Evolutionary conservation across 2,329 filamentous ascomycete genomes (phyloP).

Genomic region (Ilyonectria mors-panacis): DNA sequence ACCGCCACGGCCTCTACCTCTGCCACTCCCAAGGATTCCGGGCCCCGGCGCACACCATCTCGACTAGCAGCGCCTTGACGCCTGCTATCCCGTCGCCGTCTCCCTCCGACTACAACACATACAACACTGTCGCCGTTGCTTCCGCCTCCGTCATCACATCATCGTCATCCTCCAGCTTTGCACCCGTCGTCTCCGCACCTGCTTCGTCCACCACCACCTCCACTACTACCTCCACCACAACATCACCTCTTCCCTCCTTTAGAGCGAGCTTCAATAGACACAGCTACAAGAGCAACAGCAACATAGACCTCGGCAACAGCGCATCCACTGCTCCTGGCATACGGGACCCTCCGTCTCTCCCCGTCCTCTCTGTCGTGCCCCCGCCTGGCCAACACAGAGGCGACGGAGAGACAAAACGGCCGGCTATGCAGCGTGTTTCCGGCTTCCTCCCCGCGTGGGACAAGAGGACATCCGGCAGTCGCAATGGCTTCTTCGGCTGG

Average conservation of each 20-base stretch:
- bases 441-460: constrained; percentile 62
- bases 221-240: constrained; percentile 10
- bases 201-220: constrained; percentile 30
- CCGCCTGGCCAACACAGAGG: constrained; percentile 52
- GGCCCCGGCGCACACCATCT: constrained; percentile 19
- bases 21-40: constrained; percentile 19
- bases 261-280: constrained; percentile 39
- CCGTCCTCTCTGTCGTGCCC: constrained; percentile 51
- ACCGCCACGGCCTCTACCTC: constrained; percentile 22
- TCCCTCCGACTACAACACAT: constrained; percentile 40
- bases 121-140: constrained; percentile 38
- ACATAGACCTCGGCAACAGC: constrained; percentile 52
- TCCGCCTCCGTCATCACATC: constrained; percentile 35
- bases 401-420: constrained; percentile 54
- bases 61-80: constrained; percentile 41
- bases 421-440: constrained; percentile 61
- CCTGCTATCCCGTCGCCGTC: constrained; percentile 39
- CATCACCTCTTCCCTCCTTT: constrained; percentile 31
- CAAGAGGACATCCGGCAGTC: constrained; percentile 56
- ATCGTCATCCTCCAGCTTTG: constrained; percentile 38
- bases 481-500: constrained; percentile 59
- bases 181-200: constrained; percentile 34
- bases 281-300: constrained; percentile 33
- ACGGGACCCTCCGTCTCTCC: constrained; percentile 29
- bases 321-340: constrained; percentile 27